A percentile compares a stretch with the other conserved stretches of the same genome.
phyloP scores from a whole-genome alignment of 208 protist genomes.

The Phytomonas sp. region DNA sequence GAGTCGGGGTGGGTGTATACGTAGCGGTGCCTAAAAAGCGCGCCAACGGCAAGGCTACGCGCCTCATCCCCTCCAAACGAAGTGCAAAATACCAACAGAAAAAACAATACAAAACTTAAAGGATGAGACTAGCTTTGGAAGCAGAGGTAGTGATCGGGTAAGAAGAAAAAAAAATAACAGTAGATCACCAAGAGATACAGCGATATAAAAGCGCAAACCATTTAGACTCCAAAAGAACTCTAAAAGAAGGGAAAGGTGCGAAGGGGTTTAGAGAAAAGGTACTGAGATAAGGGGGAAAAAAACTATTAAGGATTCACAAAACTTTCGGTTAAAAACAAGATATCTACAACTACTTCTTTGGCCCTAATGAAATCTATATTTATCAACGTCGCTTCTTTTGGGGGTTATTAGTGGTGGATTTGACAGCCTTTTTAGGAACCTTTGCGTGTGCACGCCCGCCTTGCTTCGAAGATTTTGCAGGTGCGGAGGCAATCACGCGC shows the following conservation, averaged over 20 bases:
- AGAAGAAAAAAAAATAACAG: constrained; percentile 1
- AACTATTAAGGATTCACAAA: constrained; percentile 3
- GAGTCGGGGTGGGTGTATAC: neutral
- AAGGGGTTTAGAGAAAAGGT: neutral
- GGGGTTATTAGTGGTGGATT: neutral
- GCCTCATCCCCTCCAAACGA: neutral
- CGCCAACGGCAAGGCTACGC: neutral
- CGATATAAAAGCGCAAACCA: neutral
- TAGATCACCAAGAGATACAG: neutral
- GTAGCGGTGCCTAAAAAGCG: neutral
- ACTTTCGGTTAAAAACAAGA: neutral
- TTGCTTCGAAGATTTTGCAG: neutral
- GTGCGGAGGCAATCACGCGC: neutral
- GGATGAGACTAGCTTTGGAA: neutral
- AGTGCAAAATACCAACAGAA: neutral
- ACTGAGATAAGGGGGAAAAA: neutral
- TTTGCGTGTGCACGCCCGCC: neutral
- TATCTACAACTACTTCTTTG: neutral
- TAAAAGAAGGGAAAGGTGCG: constrained; percentile 1
- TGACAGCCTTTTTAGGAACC: neutral
- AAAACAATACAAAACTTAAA: neutral
- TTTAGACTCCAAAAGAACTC: neutral
- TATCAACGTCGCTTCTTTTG: neutral
- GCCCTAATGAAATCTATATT: neutral
- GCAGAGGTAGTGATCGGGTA: neutral